These are phyloP conservation scores for Mayamaea pseudoterrestris DNA, from an alignment of 108 stramenopile genomes.

Conservation along the genomic window DNA sequence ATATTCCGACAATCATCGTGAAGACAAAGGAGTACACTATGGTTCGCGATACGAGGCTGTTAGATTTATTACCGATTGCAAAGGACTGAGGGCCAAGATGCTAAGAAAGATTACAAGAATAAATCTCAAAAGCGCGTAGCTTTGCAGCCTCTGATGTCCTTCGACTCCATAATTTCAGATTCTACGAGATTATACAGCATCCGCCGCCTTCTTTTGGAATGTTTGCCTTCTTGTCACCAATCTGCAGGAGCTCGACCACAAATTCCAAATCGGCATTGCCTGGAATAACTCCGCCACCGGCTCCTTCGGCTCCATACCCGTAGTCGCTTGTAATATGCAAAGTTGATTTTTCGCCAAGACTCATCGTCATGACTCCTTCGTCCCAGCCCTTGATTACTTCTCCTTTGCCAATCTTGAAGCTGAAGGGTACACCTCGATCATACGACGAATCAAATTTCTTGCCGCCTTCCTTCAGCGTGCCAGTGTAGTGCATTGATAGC, in stretches of 20 bases:
- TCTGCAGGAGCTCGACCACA: constrained; percentile 56
- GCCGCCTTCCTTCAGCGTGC: constrained; percentile 71
- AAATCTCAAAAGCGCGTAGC: no score
- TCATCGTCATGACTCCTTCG: constrained; percentile 45
- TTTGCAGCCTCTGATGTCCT: no score
- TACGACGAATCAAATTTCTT: constrained; percentile 68
- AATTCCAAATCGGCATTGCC: constrained; percentile 75
- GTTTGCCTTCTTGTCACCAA: constrained; percentile 22
- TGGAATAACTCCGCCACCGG: constrained; percentile 75
- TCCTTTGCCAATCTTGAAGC: constrained; percentile 38
- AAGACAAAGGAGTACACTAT: no score
- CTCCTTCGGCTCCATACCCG: constrained; percentile 77
- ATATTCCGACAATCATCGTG: no score
- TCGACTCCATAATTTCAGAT: no score
- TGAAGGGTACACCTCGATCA: constrained; percentile 64
- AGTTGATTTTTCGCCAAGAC: constrained; percentile 64
- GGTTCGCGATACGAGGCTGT: no score
- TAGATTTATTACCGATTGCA: no score
- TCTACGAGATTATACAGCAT: no score
- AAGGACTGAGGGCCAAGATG: no score
- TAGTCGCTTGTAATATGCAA: constrained; percentile 66
- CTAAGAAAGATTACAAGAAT: no score
- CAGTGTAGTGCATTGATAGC: constrained; percentile 14
- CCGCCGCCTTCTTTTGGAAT: no score
- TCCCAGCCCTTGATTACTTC: constrained; percentile 44